phyloP scores from a whole-genome alignment of 1,139 yeast genomes.

The Pichia sp. region DNA sequence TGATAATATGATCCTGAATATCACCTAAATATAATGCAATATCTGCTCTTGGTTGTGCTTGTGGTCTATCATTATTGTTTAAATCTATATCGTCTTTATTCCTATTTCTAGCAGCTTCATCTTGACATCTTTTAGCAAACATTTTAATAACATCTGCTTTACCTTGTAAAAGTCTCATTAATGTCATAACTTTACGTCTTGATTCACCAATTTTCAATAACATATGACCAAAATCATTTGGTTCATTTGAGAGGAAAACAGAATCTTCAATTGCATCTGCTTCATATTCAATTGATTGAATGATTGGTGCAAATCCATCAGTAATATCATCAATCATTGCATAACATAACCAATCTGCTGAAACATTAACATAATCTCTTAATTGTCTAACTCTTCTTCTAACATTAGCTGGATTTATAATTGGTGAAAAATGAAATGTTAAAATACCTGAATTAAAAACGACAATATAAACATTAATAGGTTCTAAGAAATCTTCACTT shows the following conservation, averaged over 20 bases:
- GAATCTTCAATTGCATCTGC: conserved; percentile 91
- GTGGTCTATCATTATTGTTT: background rate
- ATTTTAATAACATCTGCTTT: conserved; percentile 96
- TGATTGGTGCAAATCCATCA: conserved; percentile 88
- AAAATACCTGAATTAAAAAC: conserved; percentile 81
- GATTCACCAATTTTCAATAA: conserved; percentile 81
- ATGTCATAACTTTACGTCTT: conserved; percentile 84
- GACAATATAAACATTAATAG: conserved; percentile 80
- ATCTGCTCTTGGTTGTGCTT: conserved; percentile 70
- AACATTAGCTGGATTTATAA: conserved; percentile 78
- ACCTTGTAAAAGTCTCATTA: conserved; percentile 84
- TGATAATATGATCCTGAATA: conserved; percentile 94
- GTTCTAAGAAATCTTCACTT: conserved; percentile 77
- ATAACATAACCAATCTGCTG: conserved; percentile 91
- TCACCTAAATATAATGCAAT: conserved; percentile 89
- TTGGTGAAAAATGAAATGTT: conserved; percentile 81
- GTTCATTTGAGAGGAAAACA: conserved; percentile 54
- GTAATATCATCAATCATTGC: conserved; percentile 92
- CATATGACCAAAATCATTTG: conserved; percentile 62
- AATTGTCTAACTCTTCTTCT: conserved; percentile 88
- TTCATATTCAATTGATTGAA: conserved; percentile 79
- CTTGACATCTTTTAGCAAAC: conserved; percentile 96
- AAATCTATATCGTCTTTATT: background rate
- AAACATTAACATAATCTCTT: conserved; percentile 78
- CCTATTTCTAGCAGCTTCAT: conserved; percentile 35